Base-by-base conservation (phyloP, 2,329 filamentous ascomycete genomes). In the Pseudocercospora pini-densiflorae region DNA sequence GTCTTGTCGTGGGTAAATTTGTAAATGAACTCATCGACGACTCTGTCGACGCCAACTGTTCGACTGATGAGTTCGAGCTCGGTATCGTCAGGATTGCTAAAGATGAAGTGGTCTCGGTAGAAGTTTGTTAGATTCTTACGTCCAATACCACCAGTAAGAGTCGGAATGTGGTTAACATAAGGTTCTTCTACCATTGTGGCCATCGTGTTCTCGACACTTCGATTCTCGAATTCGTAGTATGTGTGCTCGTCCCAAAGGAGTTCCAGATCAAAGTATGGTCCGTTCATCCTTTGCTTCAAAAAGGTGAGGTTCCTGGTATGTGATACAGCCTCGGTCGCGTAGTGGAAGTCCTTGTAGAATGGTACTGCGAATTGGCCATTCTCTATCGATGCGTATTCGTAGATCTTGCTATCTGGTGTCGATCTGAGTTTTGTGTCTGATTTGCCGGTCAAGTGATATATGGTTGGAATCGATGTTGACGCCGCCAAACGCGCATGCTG, bases 161-260 rank as follows among this genome's bases (percentile, higher is more conserved):
- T 92, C 0, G 90, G 89, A 1, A 93, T 83, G 74, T 93, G 90
- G 74, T 93, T 93, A 1, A 94, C 91, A 73, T 93, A 93, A 1
- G 91, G 91, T 76, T 92, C 88, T 57, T 89, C 83, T 1, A 93
- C 90, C 91, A 94, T 93, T 0, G 91, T 93, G n/a, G 83, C 84
- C 91, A 94, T 93, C 0, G 91, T 94, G 69, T 88, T 86, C 68
- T 88, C 87, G 0, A 92, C 90, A 1, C 87, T 87, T 10, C 90
- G 84, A 63, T 89, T 87, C 1, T 78, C 87, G 75, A 94, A 94
- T 75, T 93, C 90, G 71, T 86, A 90, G 51, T 84, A 84, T 0
- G 89, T 91, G 75, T 94, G 91, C 77, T 93, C 90, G 7, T 93
- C 90, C 91, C 91, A 94, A 58, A 93, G 89, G 1, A 85, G 84